Evolutionary conservation across 305 asterid species (phyloP).

Genomic region (Rubia tinctorum): DNA sequence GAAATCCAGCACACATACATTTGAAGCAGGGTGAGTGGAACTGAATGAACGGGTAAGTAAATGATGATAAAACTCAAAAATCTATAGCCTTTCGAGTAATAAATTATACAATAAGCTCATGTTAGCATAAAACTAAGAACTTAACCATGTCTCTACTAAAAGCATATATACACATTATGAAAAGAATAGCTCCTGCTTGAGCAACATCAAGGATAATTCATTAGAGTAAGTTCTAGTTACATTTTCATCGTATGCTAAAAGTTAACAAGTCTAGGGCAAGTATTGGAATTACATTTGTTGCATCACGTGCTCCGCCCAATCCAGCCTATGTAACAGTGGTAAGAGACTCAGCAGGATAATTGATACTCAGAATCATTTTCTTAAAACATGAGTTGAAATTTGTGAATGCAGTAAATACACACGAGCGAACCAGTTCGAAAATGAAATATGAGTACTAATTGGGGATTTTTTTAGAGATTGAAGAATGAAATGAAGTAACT

Average conservation of each 20-base stretch:
- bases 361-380: too few relatives aligned
- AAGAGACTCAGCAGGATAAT: too few relatives aligned
- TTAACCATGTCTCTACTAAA: background rate
- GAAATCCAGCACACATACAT: conserved; percentile 15
- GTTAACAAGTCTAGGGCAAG: background rate
- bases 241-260: background rate
- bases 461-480: too few relatives aligned
- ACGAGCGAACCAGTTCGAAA: too few relatives aligned
- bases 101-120: background rate
- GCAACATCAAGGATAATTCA: background rate
- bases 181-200: background rate
- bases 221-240: background rate
- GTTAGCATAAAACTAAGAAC: background rate
- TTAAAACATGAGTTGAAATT: too few relatives aligned
- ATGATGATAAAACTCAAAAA: background rate
- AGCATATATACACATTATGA: background rate
- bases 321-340: conserved; percentile 55
- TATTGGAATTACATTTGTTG: conserved; percentile 74
- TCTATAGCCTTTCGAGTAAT: background rate
- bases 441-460: too few relatives aligned
- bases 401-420: too few relatives aligned
- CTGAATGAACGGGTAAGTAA: background rate
- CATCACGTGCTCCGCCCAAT: conserved; percentile 96
- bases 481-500: background rate
- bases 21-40: conserved; percentile 5